Evolutionary conservation across 352 stramenopile genomes (phyloP), one percentile per base, ranked within the genome.

Genomic region (Phytophthora crassamura): DNA sequence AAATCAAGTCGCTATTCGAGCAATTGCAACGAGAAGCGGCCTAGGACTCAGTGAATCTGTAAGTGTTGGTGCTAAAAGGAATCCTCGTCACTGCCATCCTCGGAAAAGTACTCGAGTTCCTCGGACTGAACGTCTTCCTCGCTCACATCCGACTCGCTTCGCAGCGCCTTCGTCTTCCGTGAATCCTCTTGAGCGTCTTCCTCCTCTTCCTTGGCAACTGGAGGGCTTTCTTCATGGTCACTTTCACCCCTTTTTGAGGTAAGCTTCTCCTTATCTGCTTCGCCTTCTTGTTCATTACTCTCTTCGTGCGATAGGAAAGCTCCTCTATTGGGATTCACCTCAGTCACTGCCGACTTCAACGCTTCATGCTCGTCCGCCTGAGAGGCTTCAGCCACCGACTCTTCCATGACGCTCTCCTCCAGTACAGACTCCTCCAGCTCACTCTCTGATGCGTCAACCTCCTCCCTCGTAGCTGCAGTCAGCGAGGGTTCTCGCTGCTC

Each of bases 81-180:
- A 54, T 94, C 87, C 45, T 94, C 85, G 22, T 93, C 84, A 46
- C 85, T 91, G 0, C 58, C 83, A 47, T 95, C 82, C 52, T 93
- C 85, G 33, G 86, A 93, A 60, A 95, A 91, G 47, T 94, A 95
- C 52, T 92, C 85, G 10, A 94, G 71, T 33, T 95, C 87, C 61
- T 93, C 86, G 0, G 82, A 91, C 47, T 88, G 61, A 3, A 91
- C 67, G 7, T 91, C 80, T 16, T 95, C 84, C 11, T 89, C 78
- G 35, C 77, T 89, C 12, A 73, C 67, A 38, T 91, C 83, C 4
- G 74, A 84, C 15, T 82, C 78, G 14, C 63, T 82, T 43, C 65
- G 74, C 38, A 87, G 64, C 11, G 54, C 68, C 25, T 61, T 75
- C 38, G 69, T 77, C 53, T 84, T 88, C 35, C 73, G 79, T 10